Percentiles rank a stretch among this genome's conserved stretches.
Evolutionary conservation across 495 filamentous ascomycete species (phyloP).

Genomic region (Cercophora sp.): DNA sequence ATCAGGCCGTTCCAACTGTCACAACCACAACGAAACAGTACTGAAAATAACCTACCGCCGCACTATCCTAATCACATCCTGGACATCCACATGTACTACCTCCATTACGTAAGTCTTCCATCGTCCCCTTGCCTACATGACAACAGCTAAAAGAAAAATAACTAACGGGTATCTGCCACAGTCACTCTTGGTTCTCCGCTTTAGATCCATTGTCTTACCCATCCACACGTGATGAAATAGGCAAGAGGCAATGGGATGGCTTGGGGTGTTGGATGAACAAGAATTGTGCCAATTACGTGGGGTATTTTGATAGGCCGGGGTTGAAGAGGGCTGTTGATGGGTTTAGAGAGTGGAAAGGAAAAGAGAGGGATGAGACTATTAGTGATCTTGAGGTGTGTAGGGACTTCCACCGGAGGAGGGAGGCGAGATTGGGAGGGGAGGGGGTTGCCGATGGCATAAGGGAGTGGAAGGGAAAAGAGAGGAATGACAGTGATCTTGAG

Average conservation of each 20-base stretch:
- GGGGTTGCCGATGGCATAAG: background rate
- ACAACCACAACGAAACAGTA: background rate
- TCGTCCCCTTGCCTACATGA: conserved; percentile 2
- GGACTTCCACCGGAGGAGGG: conserved; percentile 4
- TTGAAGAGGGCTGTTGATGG: conserved; percentile 7
- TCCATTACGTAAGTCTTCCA: conserved; percentile 7
- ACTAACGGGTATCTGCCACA: conserved; percentile 2
- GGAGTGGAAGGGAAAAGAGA: conserved; percentile 1
- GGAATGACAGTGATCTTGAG: background rate
- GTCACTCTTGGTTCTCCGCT: conserved; percentile 8
- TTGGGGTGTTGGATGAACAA: conserved; percentile 6
- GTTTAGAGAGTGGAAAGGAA: conserved; percentile 3
- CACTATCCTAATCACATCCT: conserved; percentile 9
- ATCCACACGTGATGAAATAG: conserved; percentile 3
- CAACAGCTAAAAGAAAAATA: background rate
- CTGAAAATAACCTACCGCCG: conserved; percentile 4
- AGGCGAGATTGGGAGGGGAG: background rate
- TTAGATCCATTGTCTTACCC: conserved; percentile 6
- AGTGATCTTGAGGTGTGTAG: conserved; percentile 7
- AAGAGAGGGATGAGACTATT: background rate
- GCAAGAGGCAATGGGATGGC: conserved; percentile 5
- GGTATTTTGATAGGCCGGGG: conserved; percentile 2
- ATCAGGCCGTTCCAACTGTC: background rate
- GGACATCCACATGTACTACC: conserved; percentile 1
- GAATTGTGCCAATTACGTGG: conserved; percentile 6